Evolutionary conservation across 495 filamentous ascomycete species (phyloP), one percentile per base, ranked within the genome.

Genomic region (Xylaria palmicola): DNA sequence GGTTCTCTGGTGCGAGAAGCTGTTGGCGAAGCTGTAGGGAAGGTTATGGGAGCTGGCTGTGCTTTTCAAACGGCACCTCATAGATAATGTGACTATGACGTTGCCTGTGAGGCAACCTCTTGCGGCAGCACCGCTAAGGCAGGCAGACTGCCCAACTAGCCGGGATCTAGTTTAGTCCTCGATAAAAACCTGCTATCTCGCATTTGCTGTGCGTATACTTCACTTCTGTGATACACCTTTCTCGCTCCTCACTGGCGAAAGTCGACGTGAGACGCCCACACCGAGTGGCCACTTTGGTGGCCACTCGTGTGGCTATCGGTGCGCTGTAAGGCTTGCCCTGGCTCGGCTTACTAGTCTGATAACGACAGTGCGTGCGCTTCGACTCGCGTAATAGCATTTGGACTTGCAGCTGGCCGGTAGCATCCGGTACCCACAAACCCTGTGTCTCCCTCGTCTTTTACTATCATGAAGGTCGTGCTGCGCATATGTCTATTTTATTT

Each of bases 371-470:
- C 47, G 17, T n/a, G 24, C 26, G 54, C 10, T n/a, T 36, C 55
- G 30, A 58, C 43, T 58, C 55, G 43, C 41, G 34, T 58, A 36
- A 58, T 12, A 57, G 15, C 3, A 43, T 13, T 15, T 8, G 24
- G n/a, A 29, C 54, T 2, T 39, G 43, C 43, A 58, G 55, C 1
- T n/a, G 20, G 41, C 55, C 41, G 20, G 55, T n/a, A 39, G 19
- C 55, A 49, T 27, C 55, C 30, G 44, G 39, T 58, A 58, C 29
- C 41, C 55, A 58, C 41, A 58, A 32, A 48, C 32, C 17, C n/a
- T 20, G 26, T 34, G 19, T 47, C 20, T 26, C 17, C 32, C 34
- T n/a, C 27, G 12, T 6, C 34, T 41, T 55, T n/a, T n/a, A 20
- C 29, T 55, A 15, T 22, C 15, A n/a, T 41, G 32, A 29, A 22